Evolutionary conservation across 2,329 filamentous ascomycete genomes (phyloP).

Genomic region (Sarocladium brachiariae): DNA sequence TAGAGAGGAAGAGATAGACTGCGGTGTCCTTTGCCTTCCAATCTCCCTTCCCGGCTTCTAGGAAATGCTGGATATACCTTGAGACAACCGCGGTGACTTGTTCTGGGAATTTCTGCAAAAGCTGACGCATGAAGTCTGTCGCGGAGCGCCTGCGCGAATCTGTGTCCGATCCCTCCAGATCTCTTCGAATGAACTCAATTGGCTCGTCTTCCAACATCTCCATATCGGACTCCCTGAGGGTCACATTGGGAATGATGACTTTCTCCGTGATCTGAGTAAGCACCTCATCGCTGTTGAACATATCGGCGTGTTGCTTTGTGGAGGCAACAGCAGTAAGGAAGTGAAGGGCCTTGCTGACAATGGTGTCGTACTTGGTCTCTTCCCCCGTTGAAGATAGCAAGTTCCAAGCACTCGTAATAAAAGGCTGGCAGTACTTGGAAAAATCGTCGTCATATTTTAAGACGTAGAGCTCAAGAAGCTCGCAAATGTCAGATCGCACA

Average conservation of each 20-base stretch:
- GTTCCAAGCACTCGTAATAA: constrained; percentile 87
- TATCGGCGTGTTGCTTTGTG: constrained; percentile 67
- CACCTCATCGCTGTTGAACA: constrained; percentile 77
- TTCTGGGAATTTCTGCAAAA: constrained; percentile 82
- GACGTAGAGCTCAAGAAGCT: constrained; percentile 81
- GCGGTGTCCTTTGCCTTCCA: constrained; percentile 99
- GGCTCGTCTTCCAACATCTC: constrained; percentile 98
- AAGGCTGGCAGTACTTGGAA: constrained; percentile 68
- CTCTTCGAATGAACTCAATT: constrained; percentile 93
- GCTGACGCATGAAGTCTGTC: constrained; percentile 84
- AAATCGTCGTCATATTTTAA: constrained; percentile 97
- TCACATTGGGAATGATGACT: constrained; percentile 89
- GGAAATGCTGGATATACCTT: constrained; percentile 79
- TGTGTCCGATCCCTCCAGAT: constrained; percentile 92
- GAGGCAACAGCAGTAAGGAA: constrained; percentile 87
- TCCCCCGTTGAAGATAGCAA: constrained; percentile 79
- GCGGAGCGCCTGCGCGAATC: constrained; percentile 88
- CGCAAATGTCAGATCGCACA: constrained; percentile 90
- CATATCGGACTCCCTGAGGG: constrained; percentile 84
- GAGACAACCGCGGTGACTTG: constrained; percentile 82
- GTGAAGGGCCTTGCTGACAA: constrained; percentile 90
- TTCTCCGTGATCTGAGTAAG: constrained; percentile 88
- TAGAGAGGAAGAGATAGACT: constrained; percentile 91
- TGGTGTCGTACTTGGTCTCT: constrained; percentile 86
- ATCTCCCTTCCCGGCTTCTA: constrained; percentile 71